A percentile compares a stretch with the other conserved stretches of the same genome.
Conservation (phyloP, 2,329 filamentous ascomycete species). For the Aspergillus tamarii region DNA sequence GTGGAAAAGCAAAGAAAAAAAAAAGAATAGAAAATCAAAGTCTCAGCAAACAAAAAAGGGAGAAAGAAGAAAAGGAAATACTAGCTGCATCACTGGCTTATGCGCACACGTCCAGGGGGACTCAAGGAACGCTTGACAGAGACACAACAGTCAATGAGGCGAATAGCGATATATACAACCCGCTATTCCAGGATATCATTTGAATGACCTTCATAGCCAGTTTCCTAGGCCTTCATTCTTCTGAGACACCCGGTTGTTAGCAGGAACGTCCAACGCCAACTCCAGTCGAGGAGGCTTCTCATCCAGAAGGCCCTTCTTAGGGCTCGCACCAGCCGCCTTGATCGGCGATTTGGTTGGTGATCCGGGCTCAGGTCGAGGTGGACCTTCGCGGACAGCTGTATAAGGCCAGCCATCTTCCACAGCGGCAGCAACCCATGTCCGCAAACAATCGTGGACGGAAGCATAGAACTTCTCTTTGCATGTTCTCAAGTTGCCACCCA, state of each 20-base stretch:
- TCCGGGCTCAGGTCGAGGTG: conserved; percentile 41
- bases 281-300: conserved; percentile 65
- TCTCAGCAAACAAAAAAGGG: conserved; percentile 19
- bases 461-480: conserved; percentile 99
- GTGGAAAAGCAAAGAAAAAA: not conserved
- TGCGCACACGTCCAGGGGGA: conserved; percentile 14
- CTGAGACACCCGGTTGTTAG: conserved; percentile 23
- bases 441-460: conserved; percentile 83
- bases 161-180: not conserved
- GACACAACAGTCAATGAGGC: conserved; percentile 17
- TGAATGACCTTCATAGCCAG: conserved; percentile 38
- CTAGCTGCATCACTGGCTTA: conserved; percentile 27
- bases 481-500: conserved; percentile 80
- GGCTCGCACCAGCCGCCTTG: conserved; percentile 41
- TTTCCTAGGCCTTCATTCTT: conserved; percentile 36
- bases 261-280: conserved; percentile 41
- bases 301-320: conserved; percentile 50
- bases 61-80: conserved; percentile 15
- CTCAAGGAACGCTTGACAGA: not conserved
- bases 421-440: conserved; percentile 88
- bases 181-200: not conserved
- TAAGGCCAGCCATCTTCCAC: conserved; percentile 87
- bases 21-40: conserved; percentile 9
- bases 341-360: conserved; percentile 52
- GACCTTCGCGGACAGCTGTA: conserved; percentile 68